Evolutionary conservation across 176 grass and related monocot genomes (phyloP), one percentile per base, ranked within the genome.

Genomic region (Aegilops tauschii): DNA sequence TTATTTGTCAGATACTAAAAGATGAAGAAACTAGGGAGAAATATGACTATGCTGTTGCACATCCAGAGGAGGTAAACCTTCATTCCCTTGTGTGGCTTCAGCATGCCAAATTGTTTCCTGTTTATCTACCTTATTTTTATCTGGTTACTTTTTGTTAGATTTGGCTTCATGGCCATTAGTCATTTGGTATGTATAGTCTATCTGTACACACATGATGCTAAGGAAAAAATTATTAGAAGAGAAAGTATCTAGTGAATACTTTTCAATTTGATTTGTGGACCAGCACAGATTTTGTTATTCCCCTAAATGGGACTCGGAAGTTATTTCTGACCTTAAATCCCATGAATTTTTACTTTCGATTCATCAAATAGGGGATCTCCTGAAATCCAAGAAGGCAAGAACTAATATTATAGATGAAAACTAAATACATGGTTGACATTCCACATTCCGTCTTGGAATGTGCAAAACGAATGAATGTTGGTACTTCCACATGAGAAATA

Each of bases 11-110:
- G 96, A 95, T 95, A 86, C 83, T 98, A 45, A 98, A 92, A 87
- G 96, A 98, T 78, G 96, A 98, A 88, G 83, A 92, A 66, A 95
- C 96, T 84, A 89, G 96, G 81, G 76, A 90, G 83, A 86, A 98
- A 47, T 98, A 95, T 88, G 93, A 98, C 75, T 98, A 95, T 95
- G 96, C 96, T 66, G 95, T 98, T 91, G 96, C 90, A 69, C 96
- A 98, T 90, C 96, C 93, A n/a, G 91, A 98, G 79, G 93, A 98
- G 96, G 96, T 98, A 91, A 87, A 45, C 45, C 12, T 76, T 37
- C 78, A 39, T 66, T 69, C 28, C 27, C 12, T 69, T 77, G 30
- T 69, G 1, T 61, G 14, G 7, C 39, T 54, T 73, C 73, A 52
- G n/a, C 71, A 40, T 29, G 65, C 63, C n/a, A 9, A 74, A 4